Evolutionary conservation across 2,329 filamentous ascomycete genomes (phyloP), one percentile per base, ranked within the genome.

Genomic region (Endoconidiophora polonica): DNA sequence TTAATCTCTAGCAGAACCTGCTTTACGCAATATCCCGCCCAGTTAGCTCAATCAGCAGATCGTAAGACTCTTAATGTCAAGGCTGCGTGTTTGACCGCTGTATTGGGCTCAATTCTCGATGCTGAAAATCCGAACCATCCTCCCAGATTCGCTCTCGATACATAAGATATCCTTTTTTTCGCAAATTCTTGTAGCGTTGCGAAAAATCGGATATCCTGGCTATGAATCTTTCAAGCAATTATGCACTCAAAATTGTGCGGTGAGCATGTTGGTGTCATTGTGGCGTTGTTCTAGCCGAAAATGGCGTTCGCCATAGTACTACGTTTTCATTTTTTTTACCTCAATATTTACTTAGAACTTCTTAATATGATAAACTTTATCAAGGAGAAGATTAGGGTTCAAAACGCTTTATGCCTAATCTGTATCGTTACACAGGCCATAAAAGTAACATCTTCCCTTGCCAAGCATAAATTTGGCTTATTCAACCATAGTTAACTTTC

Each of bases 11-110:
- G 24, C 24, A 29, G 24, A 5, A 29, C 24, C 24, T 29, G 5
- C 7, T 29, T 29, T 9, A 29, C 26, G 12, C 16, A n/a, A 44
- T 39, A 52, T 33, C 53, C 44, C 45, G 70, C 70, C 70, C 66
- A 70, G 71, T 69, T 77, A 77, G 74, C 74, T 77, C 74, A 77
- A 77, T 77, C 72, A 72, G 73, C 79, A 81, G 77, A 81, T 76
- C 76, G 76, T 80, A 71, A 78, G 76, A 79, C 77, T 80, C 77
- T 74, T 74, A 74, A 64, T 65, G 62, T 65, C 61, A 65, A 64
- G 62, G 63, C 61, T 64, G 61, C 61, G 62, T 62, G 63, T 64
- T 65, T 62, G 62, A 64, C 61, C 62, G 62, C 63, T 61, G 60
- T 61, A 54, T 52, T 55, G 56, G 56, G 56, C 53, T 56, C 54